Evolutionary conservation across 2,329 filamentous ascomycete genomes (phyloP).

Genomic region (Ascochyta koolunga): DNA sequence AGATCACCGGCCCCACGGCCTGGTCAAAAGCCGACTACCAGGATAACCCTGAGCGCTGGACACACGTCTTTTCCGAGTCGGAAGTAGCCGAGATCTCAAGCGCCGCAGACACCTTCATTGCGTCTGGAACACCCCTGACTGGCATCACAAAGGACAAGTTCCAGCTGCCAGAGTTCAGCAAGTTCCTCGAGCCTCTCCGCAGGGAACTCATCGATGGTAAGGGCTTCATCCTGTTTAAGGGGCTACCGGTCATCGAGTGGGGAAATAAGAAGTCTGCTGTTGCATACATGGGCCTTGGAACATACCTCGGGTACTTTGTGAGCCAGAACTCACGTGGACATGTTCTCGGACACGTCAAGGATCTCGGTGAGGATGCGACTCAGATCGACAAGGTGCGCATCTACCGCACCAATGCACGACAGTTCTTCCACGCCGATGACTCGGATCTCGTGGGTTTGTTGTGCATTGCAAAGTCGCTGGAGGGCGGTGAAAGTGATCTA

Average conservation of each 20-base stretch:
- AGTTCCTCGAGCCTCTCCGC: conserved; percentile 62
- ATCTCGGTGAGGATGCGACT: conserved; percentile 78
- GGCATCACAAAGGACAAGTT: conserved; percentile 73
- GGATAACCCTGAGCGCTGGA: conserved; percentile 71
- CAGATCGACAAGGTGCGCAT: conserved; percentile 89
- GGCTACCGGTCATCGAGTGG: conserved; percentile 79
- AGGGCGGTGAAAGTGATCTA: conserved; percentile 84
- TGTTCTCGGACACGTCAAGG: conserved; percentile 88
- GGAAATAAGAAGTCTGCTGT: conserved; percentile 75
- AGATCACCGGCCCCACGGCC: conserved; percentile 73
- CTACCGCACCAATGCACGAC: conserved; percentile 83
- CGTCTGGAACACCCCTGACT: conserved; percentile 68
- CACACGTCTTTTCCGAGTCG: conserved; percentile 69
- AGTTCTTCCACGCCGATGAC: conserved; percentile 88
- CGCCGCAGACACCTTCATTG: conserved; percentile 72
- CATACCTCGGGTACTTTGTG: conserved; percentile 86
- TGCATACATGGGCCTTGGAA: conserved; percentile 80
- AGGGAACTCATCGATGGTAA: conserved; percentile 79
- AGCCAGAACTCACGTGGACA: conserved; percentile 85
- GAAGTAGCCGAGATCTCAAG: conserved; percentile 71
- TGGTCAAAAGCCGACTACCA: conserved; percentile 73
- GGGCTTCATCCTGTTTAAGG: conserved; percentile 89
- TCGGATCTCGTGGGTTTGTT: conserved; percentile 82
- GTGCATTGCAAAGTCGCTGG: conserved; percentile 76
- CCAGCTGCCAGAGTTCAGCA: conserved; percentile 62